Evolutionary conservation across 306 rosid species (phyloP), one percentile per base, ranked within the genome.

Genomic region (Fragaria vesca): DNA sequence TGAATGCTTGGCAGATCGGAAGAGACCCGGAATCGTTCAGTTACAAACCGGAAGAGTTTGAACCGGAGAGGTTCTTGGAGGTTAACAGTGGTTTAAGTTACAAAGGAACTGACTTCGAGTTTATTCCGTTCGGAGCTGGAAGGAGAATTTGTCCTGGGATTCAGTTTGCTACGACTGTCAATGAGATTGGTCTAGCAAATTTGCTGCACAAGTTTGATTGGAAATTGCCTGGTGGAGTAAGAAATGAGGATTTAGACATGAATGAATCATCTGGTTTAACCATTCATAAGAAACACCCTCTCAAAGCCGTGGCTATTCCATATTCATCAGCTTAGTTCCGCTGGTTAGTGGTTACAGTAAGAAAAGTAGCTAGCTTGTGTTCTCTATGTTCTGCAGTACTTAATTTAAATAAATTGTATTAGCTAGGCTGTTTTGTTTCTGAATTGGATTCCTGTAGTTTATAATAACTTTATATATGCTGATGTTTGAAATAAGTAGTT

Each of bases 111-210:
- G 78, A 80, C 43, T 82, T 82, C 1, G 66, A 62, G 11, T 71
- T 82, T 0, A 50, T 87, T 42, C 90, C 90, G 13, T 84, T 87
- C 11, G 88, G 90, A 1, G 85, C 40, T 13, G 77, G 77, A 2
- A 21, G 77, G 67, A 73, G 77, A 6, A 18, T 45, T 5, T 84
- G 90, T 34, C 88, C 88, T 0, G 90, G 85, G 3, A 45, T 40
- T 40, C 21, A 17, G 15, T 84, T 81, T 76, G 88, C 79, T 45
- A 76, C 62, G 74, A 57, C 78, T 1, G 63, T 68, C 0, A 66
- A 46, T 58, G 83, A 87, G 60, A 28, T 84, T 79, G 84, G 69
- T 52, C 24, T 81, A 3, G 88, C 90, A 1, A 84, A 84, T 57
- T 72, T 84, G 1, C 36, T 81, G 4, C 80, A 76, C 43, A 85